Percentiles rank a stretch among this genome's conserved stretches.
phyloP scores from a whole-genome alignment of 371 early-diverging fungal species.

The Choanephora cucurbitarum region DNA sequence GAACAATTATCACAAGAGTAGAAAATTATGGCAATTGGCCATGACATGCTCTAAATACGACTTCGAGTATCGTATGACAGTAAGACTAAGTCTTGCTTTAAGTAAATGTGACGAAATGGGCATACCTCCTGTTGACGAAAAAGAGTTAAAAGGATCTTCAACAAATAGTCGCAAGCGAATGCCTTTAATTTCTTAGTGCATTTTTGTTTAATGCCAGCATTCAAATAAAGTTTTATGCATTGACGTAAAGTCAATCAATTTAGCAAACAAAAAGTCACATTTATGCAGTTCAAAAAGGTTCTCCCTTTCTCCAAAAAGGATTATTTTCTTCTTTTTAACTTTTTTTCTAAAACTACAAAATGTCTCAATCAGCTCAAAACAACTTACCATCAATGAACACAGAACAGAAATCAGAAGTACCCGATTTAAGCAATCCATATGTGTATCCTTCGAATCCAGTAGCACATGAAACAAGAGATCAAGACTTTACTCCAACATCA shows the following conservation, averaged over 20 bases:
- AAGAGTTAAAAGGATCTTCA: constrained; percentile 33
- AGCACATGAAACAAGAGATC: background rate
- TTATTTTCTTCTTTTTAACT: background rate
- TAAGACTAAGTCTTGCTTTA: constrained; percentile 45
- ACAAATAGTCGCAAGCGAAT: constrained; percentile 50
- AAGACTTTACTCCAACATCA: background rate
- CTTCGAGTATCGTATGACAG: constrained; percentile 64
- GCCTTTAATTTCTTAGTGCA: constrained; percentile 25
- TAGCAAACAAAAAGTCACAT: background rate
- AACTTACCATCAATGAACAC: background rate
- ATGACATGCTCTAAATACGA: constrained; percentile 57
- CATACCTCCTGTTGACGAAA: constrained; percentile 26
- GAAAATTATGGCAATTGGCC: constrained; percentile 58
- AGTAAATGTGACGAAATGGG: constrained; percentile 48
- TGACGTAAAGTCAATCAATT: background rate
- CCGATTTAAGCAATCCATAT: constrained; percentile 21
- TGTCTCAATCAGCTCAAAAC: background rate
- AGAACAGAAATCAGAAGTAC: constrained; percentile 1
- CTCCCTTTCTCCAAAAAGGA: background rate
- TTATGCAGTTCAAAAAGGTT: background rate
- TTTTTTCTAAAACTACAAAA: background rate
- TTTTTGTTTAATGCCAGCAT: background rate
- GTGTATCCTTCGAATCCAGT: constrained; percentile 9
- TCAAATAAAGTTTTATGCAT: background rate
- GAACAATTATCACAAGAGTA: constrained; percentile 46